Evolutionary conservation across 1,284 basidiomycete genomes (phyloP).

Genomic region (Marasmius oreades): DNA sequence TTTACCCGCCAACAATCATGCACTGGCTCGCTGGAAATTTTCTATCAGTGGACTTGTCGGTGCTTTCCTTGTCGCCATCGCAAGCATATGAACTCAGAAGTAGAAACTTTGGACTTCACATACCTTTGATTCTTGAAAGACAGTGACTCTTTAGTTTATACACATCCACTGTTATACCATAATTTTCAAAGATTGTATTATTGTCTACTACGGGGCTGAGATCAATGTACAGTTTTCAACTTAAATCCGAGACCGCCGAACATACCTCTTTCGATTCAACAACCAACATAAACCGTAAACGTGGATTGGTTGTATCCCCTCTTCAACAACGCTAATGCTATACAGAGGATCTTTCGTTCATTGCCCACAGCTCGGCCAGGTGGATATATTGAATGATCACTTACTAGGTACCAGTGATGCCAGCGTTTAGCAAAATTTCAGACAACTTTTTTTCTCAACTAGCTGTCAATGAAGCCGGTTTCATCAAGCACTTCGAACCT

Average conservation of each 20-base stretch:
- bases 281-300: too few relatives aligned
- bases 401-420: slow-evolving; percentile 42
- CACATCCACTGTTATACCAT: too few relatives aligned
- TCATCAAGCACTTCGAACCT: slow-evolving; percentile 49
- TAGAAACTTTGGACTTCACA: not conserved
- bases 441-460: slow-evolving; percentile 8
- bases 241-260: too few relatives aligned
- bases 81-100: not conserved
- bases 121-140: too few relatives aligned
- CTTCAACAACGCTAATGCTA: slow-evolving; percentile 17
- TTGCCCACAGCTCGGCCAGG: slow-evolving; percentile 41
- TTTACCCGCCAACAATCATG: slow-evolving; percentile 3
- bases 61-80: not conserved
- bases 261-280: not conserved
- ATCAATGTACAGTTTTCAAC: too few relatives aligned
- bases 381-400: slow-evolving; percentile 56
- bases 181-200: too few relatives aligned
- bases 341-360: slow-evolving; percentile 57
- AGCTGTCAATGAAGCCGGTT: slow-evolving; percentile 53
- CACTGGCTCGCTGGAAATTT: not conserved
- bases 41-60: not conserved
- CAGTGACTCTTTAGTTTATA: too few relatives aligned
- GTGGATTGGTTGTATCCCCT: too few relatives aligned
- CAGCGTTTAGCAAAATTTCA: not conserved
- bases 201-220: too few relatives aligned